Conservation (phyloP, 305 asterid genomes). For the Fraxinus sp. region DNA sequence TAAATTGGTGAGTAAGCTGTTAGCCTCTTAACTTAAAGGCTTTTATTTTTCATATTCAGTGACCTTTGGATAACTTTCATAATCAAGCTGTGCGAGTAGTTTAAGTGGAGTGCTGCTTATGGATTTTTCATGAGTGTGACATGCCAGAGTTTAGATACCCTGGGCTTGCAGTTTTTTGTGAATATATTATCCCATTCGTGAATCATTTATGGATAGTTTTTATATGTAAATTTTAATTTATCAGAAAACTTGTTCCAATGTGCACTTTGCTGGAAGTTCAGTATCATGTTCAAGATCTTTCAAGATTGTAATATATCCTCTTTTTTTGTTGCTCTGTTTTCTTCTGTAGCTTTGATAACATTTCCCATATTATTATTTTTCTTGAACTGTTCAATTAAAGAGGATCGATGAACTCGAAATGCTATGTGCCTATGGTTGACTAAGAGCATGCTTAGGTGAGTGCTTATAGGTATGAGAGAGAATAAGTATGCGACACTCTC, state of each 20-base stretch:
- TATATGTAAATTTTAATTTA: not conserved
- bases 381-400: constrained; percentile 5
- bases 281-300: not conserved
- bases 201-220: constrained; percentile 5
- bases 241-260: not conserved
- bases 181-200: constrained; percentile 12
- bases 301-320: constrained; percentile 9
- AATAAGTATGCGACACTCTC: not conserved
- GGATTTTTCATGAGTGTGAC: not conserved
- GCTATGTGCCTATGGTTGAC: not conserved
- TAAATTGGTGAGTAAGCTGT: constrained; percentile 63
- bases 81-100: not conserved
- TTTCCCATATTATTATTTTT: not conserved
- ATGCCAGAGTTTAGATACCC: not conserved
- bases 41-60: constrained; percentile 5
- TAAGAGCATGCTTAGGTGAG: not conserved
- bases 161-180: constrained; percentile 10
- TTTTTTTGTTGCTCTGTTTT: constrained; percentile 2
- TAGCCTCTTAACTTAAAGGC: constrained; percentile 6
- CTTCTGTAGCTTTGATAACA: constrained; percentile 5
- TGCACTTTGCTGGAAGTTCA: constrained; percentile 8
- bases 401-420: constrained; percentile 2
- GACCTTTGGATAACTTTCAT: not conserved
- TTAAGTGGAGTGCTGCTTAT: constrained; percentile 7
- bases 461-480: not conserved